A percentile compares a stretch with the other conserved stretches of the same genome.
phyloP scores from a whole-genome alignment of 371 early-diverging fungal genomes.

The Mucor mucedo region DNA sequence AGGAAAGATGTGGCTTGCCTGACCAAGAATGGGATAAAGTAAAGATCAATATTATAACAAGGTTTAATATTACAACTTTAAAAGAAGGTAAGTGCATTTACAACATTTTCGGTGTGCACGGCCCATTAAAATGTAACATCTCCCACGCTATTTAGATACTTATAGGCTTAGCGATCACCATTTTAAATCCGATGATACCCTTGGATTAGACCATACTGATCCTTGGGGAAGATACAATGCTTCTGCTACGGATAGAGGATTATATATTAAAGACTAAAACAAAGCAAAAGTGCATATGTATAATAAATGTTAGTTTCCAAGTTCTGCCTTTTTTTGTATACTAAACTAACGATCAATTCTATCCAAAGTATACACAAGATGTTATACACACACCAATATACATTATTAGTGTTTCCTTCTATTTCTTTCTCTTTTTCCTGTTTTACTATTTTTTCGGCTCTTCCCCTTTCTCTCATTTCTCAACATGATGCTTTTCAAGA shows the following conservation, averaged over 20 bases:
- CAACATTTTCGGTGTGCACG: slow-evolving; percentile 20
- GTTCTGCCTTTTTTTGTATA: neutral
- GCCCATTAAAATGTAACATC: slow-evolving; percentile 28
- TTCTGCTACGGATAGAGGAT: slow-evolving; percentile 2
- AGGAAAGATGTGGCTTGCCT: slow-evolving; percentile 63
- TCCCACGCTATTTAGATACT: slow-evolving; percentile 50
- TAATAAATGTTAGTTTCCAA: neutral
- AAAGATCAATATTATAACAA: slow-evolving; percentile 52
- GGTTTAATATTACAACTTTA: slow-evolving; percentile 22
- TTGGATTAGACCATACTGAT: slow-evolving; percentile 16
- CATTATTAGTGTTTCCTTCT: slow-evolving; percentile 5
- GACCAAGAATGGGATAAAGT: slow-evolving; percentile 81
- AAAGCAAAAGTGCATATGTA: neutral
- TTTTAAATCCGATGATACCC: slow-evolving; percentile 5
- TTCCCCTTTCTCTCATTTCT: neutral
- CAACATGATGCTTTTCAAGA: slow-evolving; percentile 27
- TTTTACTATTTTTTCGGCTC: slow-evolving; percentile 5
- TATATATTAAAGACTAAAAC: slow-evolving; percentile 21
- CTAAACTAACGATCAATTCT: slow-evolving; percentile 11
- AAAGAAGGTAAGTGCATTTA: slow-evolving; percentile 37
- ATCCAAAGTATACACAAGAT: neutral
- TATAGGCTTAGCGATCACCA: slow-evolving; percentile 18
- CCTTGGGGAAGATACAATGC: slow-evolving; percentile 1
- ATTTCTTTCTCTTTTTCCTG: slow-evolving; percentile 1
- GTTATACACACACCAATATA: neutral